Conservation (phyloP, 2,329 filamentous ascomycete species). For the Coleophoma crateriformis region DNA sequence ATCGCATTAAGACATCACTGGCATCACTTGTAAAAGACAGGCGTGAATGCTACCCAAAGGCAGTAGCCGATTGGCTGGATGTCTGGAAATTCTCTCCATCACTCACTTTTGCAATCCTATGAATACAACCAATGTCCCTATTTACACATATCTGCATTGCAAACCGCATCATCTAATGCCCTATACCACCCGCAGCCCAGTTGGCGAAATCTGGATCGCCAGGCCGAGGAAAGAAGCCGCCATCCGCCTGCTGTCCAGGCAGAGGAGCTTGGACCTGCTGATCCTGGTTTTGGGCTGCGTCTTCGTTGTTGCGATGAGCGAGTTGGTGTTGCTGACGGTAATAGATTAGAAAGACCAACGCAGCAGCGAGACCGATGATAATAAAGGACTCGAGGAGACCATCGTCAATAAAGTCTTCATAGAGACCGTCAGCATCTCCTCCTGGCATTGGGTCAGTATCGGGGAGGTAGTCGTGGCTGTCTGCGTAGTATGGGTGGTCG, state of each 20-base stretch:
- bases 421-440: slow-evolving; percentile 46
- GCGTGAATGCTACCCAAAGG: no score
- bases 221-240: slow-evolving; percentile 59
- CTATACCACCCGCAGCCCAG: slow-evolving; percentile 60
- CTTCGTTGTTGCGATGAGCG: slow-evolving; percentile 37
- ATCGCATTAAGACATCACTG: no score
- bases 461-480: slow-evolving; percentile 39
- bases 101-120: no score
- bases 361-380: slow-evolving; percentile 72
- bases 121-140: no score
- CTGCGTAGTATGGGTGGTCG: slow-evolving; percentile 51
- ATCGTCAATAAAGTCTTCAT: slow-evolving; percentile 66
- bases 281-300: slow-evolving; percentile 28
- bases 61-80: no score
- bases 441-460: slow-evolving; percentile 51
- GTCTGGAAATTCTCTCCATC: no score
- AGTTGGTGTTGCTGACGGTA: slow-evolving; percentile 70
- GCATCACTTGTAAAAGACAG: no score
- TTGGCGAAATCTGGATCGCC: slow-evolving; percentile 63
- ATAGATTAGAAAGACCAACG: slow-evolving; percentile 73
- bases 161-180: slow-evolving; percentile 34
- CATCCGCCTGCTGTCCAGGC: slow-evolving; percentile 29
- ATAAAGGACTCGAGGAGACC: slow-evolving; percentile 79
- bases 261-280: slow-evolving; percentile 17
- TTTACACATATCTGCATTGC: no score